phyloP scores from a whole-genome alignment of 192 early-diverging fungal species.

The Allomyces macrogynus region DNA sequence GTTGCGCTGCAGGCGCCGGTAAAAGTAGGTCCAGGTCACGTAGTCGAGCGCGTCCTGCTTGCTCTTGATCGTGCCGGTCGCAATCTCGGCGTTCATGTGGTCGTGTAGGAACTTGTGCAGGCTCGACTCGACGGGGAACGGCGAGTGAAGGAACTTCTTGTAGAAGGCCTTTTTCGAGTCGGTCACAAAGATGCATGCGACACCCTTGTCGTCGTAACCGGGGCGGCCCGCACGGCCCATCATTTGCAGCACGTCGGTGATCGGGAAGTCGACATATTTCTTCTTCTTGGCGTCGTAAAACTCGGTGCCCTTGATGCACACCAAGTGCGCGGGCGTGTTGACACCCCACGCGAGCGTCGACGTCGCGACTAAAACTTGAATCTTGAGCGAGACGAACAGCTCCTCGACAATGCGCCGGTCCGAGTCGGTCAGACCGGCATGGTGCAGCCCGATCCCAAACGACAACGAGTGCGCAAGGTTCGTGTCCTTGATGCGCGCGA shows the following conservation, averaged over 20 bases:
- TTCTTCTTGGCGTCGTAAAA: conserved; percentile 77
- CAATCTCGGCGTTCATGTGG: conserved; percentile 89
- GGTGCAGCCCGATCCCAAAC: conserved; percentile 95
- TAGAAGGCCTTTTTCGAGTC: conserved; percentile 97
- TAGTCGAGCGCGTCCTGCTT: conserved; percentile 93
- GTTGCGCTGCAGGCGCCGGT: conserved; percentile 74
- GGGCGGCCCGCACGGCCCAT: conserved; percentile 93
- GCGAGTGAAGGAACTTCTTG: conserved; percentile 86
- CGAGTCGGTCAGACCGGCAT: conserved; percentile 74
- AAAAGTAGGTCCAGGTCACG: conserved; percentile 91
- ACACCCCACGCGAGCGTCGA: conserved; percentile 96
- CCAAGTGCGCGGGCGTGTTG: conserved; percentile 90
- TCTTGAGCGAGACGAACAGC: conserved; percentile 82
- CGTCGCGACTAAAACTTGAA: conserved; percentile 90
- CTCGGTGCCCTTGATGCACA: conserved; percentile 95
- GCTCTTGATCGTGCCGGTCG: conserved; percentile 58
- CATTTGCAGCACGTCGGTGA: conserved; percentile 97
- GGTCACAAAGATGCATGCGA: conserved; percentile 82
- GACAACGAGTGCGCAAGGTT: conserved; percentile 53
- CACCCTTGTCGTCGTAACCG: conserved; percentile 83
- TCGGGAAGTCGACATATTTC: conserved; percentile 88
- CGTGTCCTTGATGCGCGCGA: conserved; percentile 58
- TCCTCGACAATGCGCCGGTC: conserved; percentile 80
- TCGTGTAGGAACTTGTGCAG: conserved; percentile 56
- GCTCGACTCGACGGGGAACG: conserved; percentile 68